Percentiles rank a stretch among this genome's conserved stretches.
These are phyloP conservation scores for Protomyces gravidus DNA, from an alignment of 1,139 yeast genomes.

Conservation along the genomic window DNA sequence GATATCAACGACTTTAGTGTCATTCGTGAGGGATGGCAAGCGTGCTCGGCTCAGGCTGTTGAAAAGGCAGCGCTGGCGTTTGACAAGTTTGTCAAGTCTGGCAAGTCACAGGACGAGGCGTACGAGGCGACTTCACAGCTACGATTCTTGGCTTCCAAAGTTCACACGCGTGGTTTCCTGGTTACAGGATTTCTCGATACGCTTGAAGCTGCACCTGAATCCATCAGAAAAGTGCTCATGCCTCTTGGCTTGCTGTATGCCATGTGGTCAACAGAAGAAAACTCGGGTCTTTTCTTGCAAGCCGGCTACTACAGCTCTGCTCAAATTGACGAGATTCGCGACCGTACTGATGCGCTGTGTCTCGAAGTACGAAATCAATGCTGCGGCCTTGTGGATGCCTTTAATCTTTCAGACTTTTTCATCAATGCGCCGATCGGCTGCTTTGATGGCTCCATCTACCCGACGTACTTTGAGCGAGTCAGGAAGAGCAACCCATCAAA, in stretches of 20 bases:
- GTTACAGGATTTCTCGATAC: slow-evolving; percentile 43
- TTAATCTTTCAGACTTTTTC: slow-evolving; percentile 77
- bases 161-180: slow-evolving; percentile 44
- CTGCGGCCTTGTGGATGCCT: slow-evolving; percentile 82
- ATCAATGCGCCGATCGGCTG: slow-evolving; percentile 82
- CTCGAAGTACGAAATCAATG: slow-evolving; percentile 56
- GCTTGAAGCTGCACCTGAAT: slow-evolving; percentile 37
- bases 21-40: slow-evolving; percentile 45
- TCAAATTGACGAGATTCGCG: slow-evolving; percentile 41
- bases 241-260: slow-evolving; percentile 60
- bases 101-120: slow-evolving; percentile 41
- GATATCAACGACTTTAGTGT: slow-evolving; percentile 39
- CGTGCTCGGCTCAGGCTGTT: slow-evolving; percentile 43
- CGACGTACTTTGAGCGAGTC: slow-evolving; percentile 55
- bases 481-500: slow-evolving; percentile 41
- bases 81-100: slow-evolving; percentile 35
- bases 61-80: slow-evolving; percentile 41
- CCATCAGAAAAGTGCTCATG: slow-evolving; percentile 44
- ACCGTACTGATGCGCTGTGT: slow-evolving; percentile 42
- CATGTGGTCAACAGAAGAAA: slow-evolving; percentile 66
- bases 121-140: slow-evolving; percentile 47
- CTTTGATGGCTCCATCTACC: slow-evolving; percentile 81
- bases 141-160: slow-evolving; percentile 46
- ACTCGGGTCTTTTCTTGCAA: slow-evolving; percentile 72
- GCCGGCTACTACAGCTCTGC: slow-evolving; percentile 49